Percentiles rank a stretch among this genome's conserved stretches.
These are phyloP conservation scores for Verticillium nonalfalfae DNA, from an alignment of 2,329 filamentous ascomycete genomes.

Conservation along the genomic window DNA sequence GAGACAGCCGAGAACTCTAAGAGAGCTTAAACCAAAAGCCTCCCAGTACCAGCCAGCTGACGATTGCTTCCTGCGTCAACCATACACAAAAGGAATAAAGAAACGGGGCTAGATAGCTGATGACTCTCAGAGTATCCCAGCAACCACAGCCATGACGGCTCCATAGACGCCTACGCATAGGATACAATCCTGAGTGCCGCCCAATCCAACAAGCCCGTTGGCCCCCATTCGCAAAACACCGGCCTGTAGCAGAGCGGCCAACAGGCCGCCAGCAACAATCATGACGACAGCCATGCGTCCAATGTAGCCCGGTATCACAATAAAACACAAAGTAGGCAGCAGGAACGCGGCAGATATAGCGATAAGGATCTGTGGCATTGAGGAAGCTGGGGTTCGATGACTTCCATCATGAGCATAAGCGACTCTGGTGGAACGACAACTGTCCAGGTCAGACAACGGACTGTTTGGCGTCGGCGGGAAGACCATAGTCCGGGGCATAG, in stretches of 20 bases:
- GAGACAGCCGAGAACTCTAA: no score
- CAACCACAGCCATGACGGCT: constrained; percentile 27
- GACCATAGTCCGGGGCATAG: constrained; percentile 7
- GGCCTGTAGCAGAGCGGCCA: constrained; percentile 20
- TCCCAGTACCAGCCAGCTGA: no score
- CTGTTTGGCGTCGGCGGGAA: constrained; percentile 1
- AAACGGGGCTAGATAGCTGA: no score
- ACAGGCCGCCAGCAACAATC: constrained; percentile 41
- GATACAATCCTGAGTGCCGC: constrained; percentile 12
- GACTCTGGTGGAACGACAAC: neutral
- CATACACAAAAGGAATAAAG: no score
- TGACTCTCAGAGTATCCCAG: constrained; percentile 15
- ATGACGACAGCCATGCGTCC: constrained; percentile 52
- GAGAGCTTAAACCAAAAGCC: no score
- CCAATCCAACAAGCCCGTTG: constrained; percentile 8
- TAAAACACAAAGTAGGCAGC: constrained; percentile 52
- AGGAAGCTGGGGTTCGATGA: neutral
- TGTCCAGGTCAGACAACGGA: neutral
- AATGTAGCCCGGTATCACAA: constrained; percentile 48
- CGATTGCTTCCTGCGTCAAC: no score
- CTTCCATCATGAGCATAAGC: neutral
- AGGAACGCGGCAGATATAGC: constrained; percentile 45
- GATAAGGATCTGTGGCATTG: constrained; percentile 24
- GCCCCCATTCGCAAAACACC: constrained; percentile 18
- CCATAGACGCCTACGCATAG: constrained; percentile 25